Conservation (phyloP, 2,329 filamentous ascomycete genomes). For the Aspergillus sp. region DNA sequence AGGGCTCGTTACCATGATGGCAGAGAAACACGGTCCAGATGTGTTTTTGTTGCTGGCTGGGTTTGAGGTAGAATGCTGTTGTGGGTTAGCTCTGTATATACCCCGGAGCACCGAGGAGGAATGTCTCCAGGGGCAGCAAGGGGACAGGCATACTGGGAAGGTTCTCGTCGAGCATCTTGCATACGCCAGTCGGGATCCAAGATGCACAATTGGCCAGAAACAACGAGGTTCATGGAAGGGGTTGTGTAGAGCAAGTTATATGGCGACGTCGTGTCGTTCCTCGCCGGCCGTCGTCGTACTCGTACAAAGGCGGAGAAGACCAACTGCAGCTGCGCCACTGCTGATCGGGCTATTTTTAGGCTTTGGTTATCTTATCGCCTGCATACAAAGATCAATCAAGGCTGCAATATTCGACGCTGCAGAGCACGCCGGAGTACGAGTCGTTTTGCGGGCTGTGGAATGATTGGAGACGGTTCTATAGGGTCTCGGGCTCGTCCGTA, state of each 20-base stretch:
- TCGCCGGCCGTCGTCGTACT: not conserved
- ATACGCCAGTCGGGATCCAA: not conserved
- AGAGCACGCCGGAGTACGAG: no score
- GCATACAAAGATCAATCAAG: not conserved
- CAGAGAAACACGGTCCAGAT: conserved; percentile 39
- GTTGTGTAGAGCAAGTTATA: not conserved
- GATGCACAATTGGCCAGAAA: not conserved
- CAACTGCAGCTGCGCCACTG: not conserved
- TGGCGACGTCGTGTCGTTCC: not conserved
- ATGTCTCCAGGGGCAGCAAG: not conserved
- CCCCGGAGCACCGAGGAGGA: not conserved
- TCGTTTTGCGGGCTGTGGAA: no score
- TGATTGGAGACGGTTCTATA: no score
- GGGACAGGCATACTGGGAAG: conserved; percentile 55
- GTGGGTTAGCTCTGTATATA: conserved; percentile 6
- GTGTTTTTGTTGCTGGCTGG: conserved; percentile 37
- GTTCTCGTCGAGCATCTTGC: conserved; percentile 80
- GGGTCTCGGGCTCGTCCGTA: not conserved
- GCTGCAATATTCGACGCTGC: not conserved
- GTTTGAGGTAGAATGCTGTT: conserved; percentile 53
- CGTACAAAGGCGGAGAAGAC: not conserved
- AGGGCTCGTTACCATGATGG: conserved; percentile 71
- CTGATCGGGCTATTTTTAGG: not conserved
- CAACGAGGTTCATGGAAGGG: not conserved
- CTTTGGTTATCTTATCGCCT: not conserved